A percentile compares a stretch with the other conserved stretches of the same genome.
Conservation (phyloP, 2,329 filamentous ascomycete species). For the Phyllosticta citriasiana region DNA sequence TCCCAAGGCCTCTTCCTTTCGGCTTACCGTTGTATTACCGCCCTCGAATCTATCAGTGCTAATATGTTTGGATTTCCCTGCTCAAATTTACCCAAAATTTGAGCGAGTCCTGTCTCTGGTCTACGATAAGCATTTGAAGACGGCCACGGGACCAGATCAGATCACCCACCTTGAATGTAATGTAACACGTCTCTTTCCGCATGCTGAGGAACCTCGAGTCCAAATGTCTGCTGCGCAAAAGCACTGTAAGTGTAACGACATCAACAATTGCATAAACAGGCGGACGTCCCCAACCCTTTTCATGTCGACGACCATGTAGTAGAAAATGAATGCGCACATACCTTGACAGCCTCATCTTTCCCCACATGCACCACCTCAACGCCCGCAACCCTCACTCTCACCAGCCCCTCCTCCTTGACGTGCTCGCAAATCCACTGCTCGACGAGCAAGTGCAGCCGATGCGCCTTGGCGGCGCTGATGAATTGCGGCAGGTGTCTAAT, state of each 20-base stretch:
- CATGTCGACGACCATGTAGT: too few relatives aligned
- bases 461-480: background rate
- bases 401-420: constrained; percentile 12
- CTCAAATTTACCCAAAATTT: background rate
- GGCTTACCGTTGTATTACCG: constrained; percentile 14
- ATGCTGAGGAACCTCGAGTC: background rate
- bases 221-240: constrained; percentile 1
- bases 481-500: background rate
- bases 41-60: constrained; percentile 32
- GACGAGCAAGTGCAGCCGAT: background rate
- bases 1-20: background rate
- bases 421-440: background rate
- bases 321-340: background rate
- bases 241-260: background rate
- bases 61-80: constrained; percentile 22
- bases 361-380: constrained; percentile 11
- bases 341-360: constrained; percentile 12
- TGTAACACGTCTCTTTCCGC: background rate
- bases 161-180: background rate
- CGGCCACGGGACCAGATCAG: background rate
- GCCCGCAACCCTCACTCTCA: constrained; percentile 15
- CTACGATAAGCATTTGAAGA: background rate
- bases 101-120: background rate
- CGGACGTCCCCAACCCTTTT: background rate
- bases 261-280: background rate